Percentiles rank a stretch among this genome's conserved stretches.
Evolutionary conservation across 116 monocot species (phyloP).

Genomic region (Papilionanthe hybrid): DNA sequence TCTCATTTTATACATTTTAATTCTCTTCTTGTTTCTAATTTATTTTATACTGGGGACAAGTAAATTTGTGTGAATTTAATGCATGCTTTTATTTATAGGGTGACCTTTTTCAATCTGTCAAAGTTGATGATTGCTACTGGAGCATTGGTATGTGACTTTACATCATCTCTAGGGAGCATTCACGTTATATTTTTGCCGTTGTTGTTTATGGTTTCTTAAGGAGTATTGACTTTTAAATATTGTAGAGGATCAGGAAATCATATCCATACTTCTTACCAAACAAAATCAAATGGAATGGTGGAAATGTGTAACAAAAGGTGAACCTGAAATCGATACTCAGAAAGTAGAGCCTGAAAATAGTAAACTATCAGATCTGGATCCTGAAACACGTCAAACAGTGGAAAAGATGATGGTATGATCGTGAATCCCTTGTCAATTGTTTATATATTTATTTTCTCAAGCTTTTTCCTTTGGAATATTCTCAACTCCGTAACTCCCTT

Average conservation of each 20-base stretch:
- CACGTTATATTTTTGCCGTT: neutral
- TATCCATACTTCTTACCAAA: constrained; percentile 85
- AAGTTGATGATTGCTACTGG: constrained; percentile 94
- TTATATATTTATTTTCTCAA: neutral
- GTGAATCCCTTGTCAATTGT: neutral
- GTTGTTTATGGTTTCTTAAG: neutral
- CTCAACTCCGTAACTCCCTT: neutral
- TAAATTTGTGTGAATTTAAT: neutral
- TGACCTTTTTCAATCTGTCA: constrained; percentile 60
- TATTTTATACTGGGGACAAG: neutral
- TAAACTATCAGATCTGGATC: constrained; percentile 91
- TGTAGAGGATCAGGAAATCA: constrained; percentile 76
- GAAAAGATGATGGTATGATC: constrained; percentile 96
- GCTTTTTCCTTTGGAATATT: neutral
- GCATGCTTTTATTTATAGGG: constrained; percentile 41
- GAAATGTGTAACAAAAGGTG: constrained; percentile 77
- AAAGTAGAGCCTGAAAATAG: constrained; percentile 96
- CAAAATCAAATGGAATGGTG: constrained; percentile 99
- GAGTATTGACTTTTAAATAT: neutral
- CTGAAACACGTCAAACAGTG: constrained; percentile 91
- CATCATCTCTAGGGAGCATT: neutral
- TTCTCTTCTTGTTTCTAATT: neutral
- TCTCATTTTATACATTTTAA: neutral
- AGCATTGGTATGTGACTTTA: constrained; percentile 57
- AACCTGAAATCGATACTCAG: constrained; percentile 84